Conservation (phyloP, 2,329 filamentous ascomycete species). For the Elsinoe perseae region DNA sequence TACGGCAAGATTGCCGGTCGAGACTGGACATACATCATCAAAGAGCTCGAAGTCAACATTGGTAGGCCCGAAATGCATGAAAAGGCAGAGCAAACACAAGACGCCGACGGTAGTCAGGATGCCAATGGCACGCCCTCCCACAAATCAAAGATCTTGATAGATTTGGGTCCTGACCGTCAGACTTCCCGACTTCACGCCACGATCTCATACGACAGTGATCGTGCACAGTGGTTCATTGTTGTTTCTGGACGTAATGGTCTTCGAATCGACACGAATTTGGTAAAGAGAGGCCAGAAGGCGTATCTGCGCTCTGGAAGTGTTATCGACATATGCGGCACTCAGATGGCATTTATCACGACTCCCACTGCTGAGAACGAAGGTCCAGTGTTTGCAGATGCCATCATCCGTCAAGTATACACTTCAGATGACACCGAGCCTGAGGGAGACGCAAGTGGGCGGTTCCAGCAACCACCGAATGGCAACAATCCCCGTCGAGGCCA, state of each 20-base stretch:
- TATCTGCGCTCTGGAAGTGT: conserved; percentile 78
- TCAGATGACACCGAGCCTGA: conserved; percentile 36
- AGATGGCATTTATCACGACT: conserved; percentile 99
- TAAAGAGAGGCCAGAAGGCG: conserved; percentile 60
- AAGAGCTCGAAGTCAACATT: conserved; percentile 66
- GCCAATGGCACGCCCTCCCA: conserved; percentile 20
- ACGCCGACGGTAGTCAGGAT: conserved; percentile 21
- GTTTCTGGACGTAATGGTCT: conserved; percentile 90
- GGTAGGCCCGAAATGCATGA: conserved; percentile 50
- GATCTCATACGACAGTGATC: conserved; percentile 39
- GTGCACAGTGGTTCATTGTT: conserved; percentile 66
- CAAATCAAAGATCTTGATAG: conserved; percentile 63
- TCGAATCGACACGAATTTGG: conserved; percentile 65
- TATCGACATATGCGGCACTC: conserved; percentile 81
- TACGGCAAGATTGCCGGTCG: conserved; percentile 76
- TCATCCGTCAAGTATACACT: conserved; percentile 33
- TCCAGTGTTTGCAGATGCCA: conserved; percentile 46
- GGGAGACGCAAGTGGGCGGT: conserved; percentile 21
- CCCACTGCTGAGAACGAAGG: conserved; percentile 64
- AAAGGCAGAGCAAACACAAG: conserved; percentile 21
- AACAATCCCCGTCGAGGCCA: conserved; percentile 18
- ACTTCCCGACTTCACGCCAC: conserved; percentile 44
- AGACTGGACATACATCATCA: conserved; percentile 80
- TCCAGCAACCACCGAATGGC: conserved; percentile 27
- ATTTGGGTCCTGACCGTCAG: conserved; percentile 54